Percentiles rank a stretch among this genome's conserved stretches.
These are phyloP conservation scores for Chaetomidium leptoderma DNA, from an alignment of 495 filamentous ascomycete genomes.

Conservation along the genomic window DNA sequence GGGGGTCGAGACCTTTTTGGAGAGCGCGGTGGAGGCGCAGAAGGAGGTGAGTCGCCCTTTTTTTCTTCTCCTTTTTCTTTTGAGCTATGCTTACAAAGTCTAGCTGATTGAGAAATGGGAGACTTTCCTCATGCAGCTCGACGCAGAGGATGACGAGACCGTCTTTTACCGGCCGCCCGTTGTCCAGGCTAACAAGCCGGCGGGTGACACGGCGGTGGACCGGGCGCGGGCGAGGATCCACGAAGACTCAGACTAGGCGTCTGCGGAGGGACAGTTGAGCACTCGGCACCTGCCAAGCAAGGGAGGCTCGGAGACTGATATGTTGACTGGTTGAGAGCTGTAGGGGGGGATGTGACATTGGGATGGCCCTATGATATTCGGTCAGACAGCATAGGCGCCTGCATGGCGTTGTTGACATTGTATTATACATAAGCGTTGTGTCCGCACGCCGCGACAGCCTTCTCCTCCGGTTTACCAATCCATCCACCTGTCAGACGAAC, in stretches of 20 bases:
- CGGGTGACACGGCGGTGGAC: conserved; percentile 48
- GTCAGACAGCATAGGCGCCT: neutral
- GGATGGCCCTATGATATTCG: neutral
- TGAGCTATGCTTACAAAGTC: conserved; percentile 21
- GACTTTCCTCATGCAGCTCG: conserved; percentile 91
- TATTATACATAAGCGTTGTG: conserved; percentile 19
- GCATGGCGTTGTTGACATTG: conserved; percentile 5
- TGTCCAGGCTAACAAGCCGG: conserved; percentile 40
- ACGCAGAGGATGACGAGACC: conserved; percentile 83
- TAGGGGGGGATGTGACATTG: neutral
- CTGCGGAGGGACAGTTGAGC: conserved; percentile 9
- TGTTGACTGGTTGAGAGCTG: neutral
- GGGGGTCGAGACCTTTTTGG: conserved; percentile 93
- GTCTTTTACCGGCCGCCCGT: conserved; percentile 66
- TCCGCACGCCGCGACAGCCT: neutral
- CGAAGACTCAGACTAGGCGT: conserved; percentile 48
- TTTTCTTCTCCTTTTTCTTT: conserved; percentile 1
- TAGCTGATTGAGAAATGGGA: conserved; percentile 99
- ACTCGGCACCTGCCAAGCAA: neutral
- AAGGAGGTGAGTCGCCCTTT: conserved; percentile 72
- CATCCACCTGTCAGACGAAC: neutral
- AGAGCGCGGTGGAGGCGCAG: conserved; percentile 94
- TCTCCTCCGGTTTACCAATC: conserved; percentile 7
- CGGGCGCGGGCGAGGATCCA: conserved; percentile 48
- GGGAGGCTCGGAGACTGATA: neutral